These are phyloP conservation scores for Paramecium tetraurelia DNA, from an alignment of 73 alveolate genomes.

Conservation along the genomic window DNA sequence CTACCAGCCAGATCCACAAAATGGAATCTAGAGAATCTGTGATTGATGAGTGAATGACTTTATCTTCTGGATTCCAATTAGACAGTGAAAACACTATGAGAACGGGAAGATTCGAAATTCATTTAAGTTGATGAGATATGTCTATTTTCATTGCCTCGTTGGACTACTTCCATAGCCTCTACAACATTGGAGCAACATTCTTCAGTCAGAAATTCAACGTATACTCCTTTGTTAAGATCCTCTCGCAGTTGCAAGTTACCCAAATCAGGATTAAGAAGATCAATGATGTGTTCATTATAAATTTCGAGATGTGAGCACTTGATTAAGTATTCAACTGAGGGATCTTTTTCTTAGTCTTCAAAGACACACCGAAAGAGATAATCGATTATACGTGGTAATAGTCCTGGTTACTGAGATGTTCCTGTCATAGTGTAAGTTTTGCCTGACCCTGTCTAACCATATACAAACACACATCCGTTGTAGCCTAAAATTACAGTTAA, in stretches of 20 bases:
- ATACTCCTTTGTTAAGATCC: conserved; percentile 76
- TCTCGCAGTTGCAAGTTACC: conserved; percentile 77
- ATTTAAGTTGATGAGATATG: conserved; percentile 87
- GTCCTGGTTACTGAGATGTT: conserved; percentile 39
- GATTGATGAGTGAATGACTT: conserved; percentile 59
- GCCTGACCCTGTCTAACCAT: conserved; percentile 86
- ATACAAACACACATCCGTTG: conserved; percentile 79
- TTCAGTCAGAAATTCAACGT: conserved; percentile 82
- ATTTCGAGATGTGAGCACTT: conserved; percentile 88
- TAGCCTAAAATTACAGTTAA: conserved; percentile 43
- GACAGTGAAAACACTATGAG: conserved; percentile 96
- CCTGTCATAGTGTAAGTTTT: conserved; percentile 77
- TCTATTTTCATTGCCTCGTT: conserved; percentile 89
- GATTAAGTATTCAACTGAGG: conserved; percentile 76
- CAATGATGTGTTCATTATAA: conserved; percentile 92
- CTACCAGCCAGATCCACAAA: conserved; percentile 99
- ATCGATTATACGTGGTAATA: conserved; percentile 59
- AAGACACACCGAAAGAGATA: conserved; percentile 40
- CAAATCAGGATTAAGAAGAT: conserved; percentile 79
- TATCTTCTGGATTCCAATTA: conserved; percentile 72
- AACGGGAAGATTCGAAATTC: conserved; percentile 88
- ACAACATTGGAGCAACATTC: conserved; percentile 75
- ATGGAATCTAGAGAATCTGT: conserved; percentile 87
- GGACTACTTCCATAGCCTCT: conserved; percentile 84
- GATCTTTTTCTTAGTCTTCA: conserved; percentile 34